Conservation (phyloP, 2,329 filamentous ascomycete genomes). For the Penicillium sp. region DNA sequence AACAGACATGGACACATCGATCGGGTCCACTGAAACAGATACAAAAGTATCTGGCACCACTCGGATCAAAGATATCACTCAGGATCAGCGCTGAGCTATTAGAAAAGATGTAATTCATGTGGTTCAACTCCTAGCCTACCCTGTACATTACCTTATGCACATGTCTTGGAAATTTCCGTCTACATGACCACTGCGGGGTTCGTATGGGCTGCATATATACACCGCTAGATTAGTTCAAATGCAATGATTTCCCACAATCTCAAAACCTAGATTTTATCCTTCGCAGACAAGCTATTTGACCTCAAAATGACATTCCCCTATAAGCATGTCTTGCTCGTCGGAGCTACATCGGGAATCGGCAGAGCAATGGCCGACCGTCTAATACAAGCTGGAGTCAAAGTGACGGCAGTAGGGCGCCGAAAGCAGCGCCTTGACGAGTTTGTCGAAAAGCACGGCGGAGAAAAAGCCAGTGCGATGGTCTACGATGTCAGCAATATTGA, state of each 20-base stretch:
- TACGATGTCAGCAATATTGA: constrained; percentile 2
- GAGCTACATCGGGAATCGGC: constrained; percentile 5
- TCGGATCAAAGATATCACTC: not conserved
- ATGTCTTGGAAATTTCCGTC: too few relatives aligned
- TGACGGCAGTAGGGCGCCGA: not conserved
- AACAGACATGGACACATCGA: not conserved
- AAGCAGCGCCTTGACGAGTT: not conserved
- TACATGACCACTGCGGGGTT: not conserved
- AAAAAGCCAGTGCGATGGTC: not conserved
- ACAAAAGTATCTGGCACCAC: not conserved
- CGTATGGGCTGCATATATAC: not conserved
- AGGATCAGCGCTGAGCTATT: not conserved
- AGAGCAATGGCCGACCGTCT: constrained; percentile 3
- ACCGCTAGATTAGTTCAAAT: not conserved
- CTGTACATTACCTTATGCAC: too few relatives aligned
- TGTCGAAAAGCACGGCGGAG: not conserved
- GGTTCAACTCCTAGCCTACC: too few relatives aligned
- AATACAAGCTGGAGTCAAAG: not conserved
- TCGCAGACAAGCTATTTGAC: not conserved
- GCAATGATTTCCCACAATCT: not conserved
- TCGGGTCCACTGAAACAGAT: not conserved
- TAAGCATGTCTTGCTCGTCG: constrained; percentile 5
- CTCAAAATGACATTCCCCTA: not conserved
- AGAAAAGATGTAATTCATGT: too few relatives aligned
- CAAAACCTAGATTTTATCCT: too few relatives aligned